Conservation (phyloP, 345 rosid genomes). For the Pelargonium nanum region DNA sequence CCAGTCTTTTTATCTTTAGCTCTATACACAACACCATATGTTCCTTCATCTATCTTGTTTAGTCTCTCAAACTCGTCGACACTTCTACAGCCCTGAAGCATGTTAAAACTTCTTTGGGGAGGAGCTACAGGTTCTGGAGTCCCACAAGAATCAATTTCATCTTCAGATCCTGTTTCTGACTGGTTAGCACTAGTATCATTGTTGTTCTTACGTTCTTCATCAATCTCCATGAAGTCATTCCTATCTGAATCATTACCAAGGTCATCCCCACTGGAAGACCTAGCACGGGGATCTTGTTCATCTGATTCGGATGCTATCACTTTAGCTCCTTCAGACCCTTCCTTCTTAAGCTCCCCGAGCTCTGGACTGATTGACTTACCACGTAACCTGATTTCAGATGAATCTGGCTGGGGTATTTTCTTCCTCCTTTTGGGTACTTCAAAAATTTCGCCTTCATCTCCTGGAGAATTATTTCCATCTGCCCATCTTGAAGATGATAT, state of each 20-base stretch:
- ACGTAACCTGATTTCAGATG: constrained; percentile 24
- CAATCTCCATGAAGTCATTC: constrained; percentile 69
- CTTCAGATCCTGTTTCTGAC: constrained; percentile 45
- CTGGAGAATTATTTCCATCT: constrained; percentile 70
- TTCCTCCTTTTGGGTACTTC: constrained; percentile 59
- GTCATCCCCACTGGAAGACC: constrained; percentile 43
- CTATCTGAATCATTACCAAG: constrained; percentile 38
- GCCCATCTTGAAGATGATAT: constrained; percentile 99
- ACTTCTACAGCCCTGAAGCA: constrained; percentile 77
- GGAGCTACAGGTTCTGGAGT: constrained; percentile 50
- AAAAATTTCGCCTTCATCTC: constrained; percentile 75
- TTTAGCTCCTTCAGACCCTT: constrained; percentile 40
- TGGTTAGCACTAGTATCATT: constrained; percentile 23
- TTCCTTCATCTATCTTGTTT: constrained; percentile 36
- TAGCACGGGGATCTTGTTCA: constrained; percentile 34
- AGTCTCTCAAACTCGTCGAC: constrained; percentile 35
- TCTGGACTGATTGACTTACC: constrained; percentile 57
- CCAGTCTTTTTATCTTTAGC: constrained; percentile 32
- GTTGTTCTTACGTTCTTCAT: constrained; percentile 25
- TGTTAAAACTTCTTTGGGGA: constrained; percentile 74
- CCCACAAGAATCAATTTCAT: constrained; percentile 32
- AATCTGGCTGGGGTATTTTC: constrained; percentile 29
- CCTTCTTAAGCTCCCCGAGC: constrained; percentile 43
- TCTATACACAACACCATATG: constrained; percentile 37
- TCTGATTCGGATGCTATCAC: constrained; percentile 56